phyloP scores from a whole-genome alignment of 352 stramenopile genomes.

The Phytopythium sindhum region DNA sequence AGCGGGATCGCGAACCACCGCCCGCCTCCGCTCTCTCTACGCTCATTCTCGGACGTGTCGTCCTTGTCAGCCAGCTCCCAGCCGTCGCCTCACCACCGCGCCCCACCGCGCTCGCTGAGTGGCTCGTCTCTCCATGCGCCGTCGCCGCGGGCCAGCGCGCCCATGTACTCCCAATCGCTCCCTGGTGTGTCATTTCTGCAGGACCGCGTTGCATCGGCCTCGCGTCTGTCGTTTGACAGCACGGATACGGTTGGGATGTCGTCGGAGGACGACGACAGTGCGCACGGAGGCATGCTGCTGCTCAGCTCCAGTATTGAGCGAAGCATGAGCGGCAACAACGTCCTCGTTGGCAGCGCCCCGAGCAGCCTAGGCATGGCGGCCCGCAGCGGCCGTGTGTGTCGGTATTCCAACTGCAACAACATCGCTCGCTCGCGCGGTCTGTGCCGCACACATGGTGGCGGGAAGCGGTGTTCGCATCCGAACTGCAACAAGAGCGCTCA shows the following conservation, averaged over 20 bases:
- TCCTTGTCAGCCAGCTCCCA: constrained; percentile 38
- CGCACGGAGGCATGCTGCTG: constrained; percentile 43
- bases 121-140: constrained; percentile 11
- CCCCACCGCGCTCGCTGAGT: constrained; percentile 4
- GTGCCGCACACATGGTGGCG: constrained; percentile 72
- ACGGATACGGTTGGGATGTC: constrained; percentile 56
- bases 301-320: constrained; percentile 70
- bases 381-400: constrained; percentile 71
- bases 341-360: constrained; percentile 7
- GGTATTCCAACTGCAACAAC: constrained; percentile 84
- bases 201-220: constrained; percentile 23
- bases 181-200: constrained; percentile 61
- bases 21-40: constrained; percentile 54
- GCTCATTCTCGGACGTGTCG: constrained; percentile 51
- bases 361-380: constrained; percentile 11
- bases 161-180: constrained; percentile 70
- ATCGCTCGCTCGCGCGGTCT: constrained; percentile 75
- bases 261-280: constrained; percentile 66
- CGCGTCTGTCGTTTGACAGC: constrained; percentile 65
- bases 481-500: constrained; percentile 87
- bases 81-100: constrained; percentile 23
- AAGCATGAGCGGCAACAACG: constrained; percentile 16
- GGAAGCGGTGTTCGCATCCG: constrained; percentile 78
- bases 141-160: constrained; percentile 21
- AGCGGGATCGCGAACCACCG: constrained; percentile 52